A percentile compares a stretch with the other conserved stretches of the same genome.
Evolutionary conservation across 371 early-diverging fungal species (phyloP).

Genomic region (Massospora cicadina): DNA sequence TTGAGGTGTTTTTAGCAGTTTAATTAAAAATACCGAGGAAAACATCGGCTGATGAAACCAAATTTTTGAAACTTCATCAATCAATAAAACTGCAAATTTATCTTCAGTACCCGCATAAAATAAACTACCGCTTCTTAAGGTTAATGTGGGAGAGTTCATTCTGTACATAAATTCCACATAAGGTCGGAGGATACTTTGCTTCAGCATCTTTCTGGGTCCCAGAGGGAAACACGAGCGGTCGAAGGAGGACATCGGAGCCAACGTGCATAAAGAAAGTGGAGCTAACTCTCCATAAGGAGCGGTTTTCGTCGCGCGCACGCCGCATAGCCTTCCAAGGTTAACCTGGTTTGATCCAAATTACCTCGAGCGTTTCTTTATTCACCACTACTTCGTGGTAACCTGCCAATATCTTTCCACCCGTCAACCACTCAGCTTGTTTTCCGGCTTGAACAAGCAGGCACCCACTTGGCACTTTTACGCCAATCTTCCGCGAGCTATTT

Average conservation of each 20-base stretch:
- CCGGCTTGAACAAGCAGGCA: constrained; percentile 52
- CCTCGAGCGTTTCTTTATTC: constrained; percentile 26
- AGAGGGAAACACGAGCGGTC: constrained; percentile 25
- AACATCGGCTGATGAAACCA: no score
- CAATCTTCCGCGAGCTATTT: constrained; percentile 28
- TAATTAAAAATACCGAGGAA: no score
- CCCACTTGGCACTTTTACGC: constrained; percentile 41
- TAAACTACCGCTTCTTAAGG: no score
- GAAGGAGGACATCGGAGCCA: constrained; percentile 32
- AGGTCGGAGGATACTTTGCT: constrained; percentile 28
- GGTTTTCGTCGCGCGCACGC: constrained; percentile 15
- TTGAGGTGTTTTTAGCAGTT: no score
- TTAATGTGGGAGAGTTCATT: constrained; percentile 40
- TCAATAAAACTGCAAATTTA: no score
- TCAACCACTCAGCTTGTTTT: constrained; percentile 44
- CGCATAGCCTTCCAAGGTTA: constrained; percentile 14
- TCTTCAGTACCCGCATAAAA: no score
- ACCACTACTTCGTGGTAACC: constrained; percentile 58
- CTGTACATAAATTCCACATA: constrained; percentile 36
- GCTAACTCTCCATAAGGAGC: constrained; percentile 46
- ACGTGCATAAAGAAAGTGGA: constrained; percentile 51
- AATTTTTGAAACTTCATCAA: no score
- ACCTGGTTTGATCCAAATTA: constrained; percentile 13
- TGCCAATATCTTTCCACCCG: constrained; percentile 39
- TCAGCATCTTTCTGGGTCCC: constrained; percentile 12